Evolutionary conservation across 108 stramenopile genomes (phyloP).

Genomic region (Cyclotella kingstonii): DNA sequence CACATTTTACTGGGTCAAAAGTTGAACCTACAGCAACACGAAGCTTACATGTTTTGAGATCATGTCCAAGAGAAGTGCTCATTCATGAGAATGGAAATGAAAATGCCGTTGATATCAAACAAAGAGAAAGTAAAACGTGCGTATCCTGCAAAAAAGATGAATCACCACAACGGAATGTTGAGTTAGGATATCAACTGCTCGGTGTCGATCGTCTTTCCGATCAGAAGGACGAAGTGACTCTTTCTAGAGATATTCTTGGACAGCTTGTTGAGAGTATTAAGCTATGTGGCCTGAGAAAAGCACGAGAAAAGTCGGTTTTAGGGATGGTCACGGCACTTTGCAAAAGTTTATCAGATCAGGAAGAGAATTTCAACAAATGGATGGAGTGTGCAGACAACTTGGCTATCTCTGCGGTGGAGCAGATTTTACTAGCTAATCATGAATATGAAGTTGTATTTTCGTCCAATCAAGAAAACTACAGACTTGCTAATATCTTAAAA

Average conservation of each 20-base stretch:
- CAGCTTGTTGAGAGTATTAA: conserved; percentile 25
- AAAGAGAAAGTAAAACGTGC: no score
- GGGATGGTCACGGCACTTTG: conserved; percentile 34
- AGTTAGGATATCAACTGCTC: conserved; percentile 1
- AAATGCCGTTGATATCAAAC: no score
- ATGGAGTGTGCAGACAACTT: conserved; percentile 23
- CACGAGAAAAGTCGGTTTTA: conserved; percentile 23
- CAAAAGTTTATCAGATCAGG: conserved; percentile 21
- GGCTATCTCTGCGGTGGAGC: conserved; percentile 14
- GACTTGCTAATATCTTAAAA: not conserved
- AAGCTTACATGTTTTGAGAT: no score
- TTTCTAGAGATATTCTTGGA: conserved; percentile 7
- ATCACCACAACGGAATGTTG: not conserved
- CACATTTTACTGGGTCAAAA: no score
- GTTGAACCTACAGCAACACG: no score
- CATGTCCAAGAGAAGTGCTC: no score
- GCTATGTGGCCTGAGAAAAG: conserved; percentile 7
- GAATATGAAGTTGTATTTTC: conserved; percentile 1
- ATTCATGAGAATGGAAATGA: no score
- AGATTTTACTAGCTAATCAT: conserved; percentile 3
- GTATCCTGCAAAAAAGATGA: no score
- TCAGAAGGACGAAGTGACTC: not conserved
- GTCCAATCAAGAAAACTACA: conserved; percentile 4
- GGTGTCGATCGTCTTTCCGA: conserved; percentile 1
- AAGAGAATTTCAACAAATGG: conserved; percentile 16